Evolutionary conservation across 2,329 filamentous ascomycete species (phyloP).

Genomic region (Dothistroma pini): DNA sequence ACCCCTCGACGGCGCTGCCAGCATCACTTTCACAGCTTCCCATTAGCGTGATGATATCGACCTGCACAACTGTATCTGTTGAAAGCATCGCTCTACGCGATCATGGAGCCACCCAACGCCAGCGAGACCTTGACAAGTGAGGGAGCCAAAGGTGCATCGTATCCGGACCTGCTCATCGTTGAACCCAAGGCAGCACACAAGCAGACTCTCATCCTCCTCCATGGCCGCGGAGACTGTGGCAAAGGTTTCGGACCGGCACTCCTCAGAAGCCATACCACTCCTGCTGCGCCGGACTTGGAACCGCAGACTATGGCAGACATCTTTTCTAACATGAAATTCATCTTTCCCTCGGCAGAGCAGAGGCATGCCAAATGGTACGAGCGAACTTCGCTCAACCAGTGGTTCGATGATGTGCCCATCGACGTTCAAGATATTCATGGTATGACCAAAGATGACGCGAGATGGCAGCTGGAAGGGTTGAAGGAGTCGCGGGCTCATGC

Average conservation of each 20-base stretch:
- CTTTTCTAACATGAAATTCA: conserved; percentile 46
- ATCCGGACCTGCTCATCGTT: not conserved
- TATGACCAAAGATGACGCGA: conserved; percentile 40
- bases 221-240: conserved; percentile 12
- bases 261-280: conserved; percentile 27
- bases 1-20: too few species aligned
- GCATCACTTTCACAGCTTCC: too few species aligned
- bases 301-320: conserved; percentile 24
- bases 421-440: conserved; percentile 17
- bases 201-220: conserved; percentile 15
- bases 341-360: conserved; percentile 51
- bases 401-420: conserved; percentile 48
- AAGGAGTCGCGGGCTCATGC: conserved; percentile 39
- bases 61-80: too few species aligned
- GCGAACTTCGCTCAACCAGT: conserved; percentile 46
- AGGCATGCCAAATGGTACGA: conserved; percentile 45
- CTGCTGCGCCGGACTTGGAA: conserved; percentile 10
- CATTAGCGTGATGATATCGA: too few species aligned
- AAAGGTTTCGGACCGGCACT: conserved; percentile 40
- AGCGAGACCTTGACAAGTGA: not conserved
- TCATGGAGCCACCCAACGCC: not conserved
- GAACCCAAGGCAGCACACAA: not conserved
- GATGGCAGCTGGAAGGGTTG: conserved; percentile 47
- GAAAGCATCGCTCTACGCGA: too few species aligned
- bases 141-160: not conserved